Base-by-base conservation (phyloP, 345 rosid genomes). In the Citrus unshiu region DNA sequence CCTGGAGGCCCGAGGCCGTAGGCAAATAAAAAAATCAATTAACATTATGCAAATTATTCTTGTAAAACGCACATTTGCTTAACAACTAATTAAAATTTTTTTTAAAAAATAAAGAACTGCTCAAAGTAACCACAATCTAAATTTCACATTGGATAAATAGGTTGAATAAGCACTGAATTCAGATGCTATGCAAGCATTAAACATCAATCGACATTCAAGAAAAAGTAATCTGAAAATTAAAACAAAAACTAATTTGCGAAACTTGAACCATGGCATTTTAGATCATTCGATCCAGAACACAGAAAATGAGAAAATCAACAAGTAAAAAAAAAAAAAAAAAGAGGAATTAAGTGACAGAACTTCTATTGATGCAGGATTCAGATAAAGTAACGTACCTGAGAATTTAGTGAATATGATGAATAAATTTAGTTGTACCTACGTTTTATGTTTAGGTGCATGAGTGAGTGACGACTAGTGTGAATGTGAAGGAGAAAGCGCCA, bases 271-370 rank as follows among this genome's bases (percentile, higher is more conserved):
- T 27, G 35, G 49, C 71, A 76, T 39, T 63, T 29, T 24, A 70
- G 60, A 79, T 63, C 63, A 74, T 27, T 72, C 54, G 78, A 80
- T 80, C 69, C 69, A 72, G 34, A 61, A 35, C 9, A 73, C 68
- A 37, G 13, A 46, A 37, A 65, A 70, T 35, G 60, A 37, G 13
- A 46, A 39, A 65, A 75, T 35, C 32, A 56, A 34, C 57, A 69
- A 67, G 59, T 0, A 12, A 54, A 54, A 51, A 24, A 54, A 51
- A 51, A 49, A 49, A n/a, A 54, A 54, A 54, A 51, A 16, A 51
- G 34, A 51, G 13, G 21, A 51, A 54, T 46, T 12, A 54, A 54
- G 13, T 16, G 7, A 54, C 3, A 18, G 5, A 46, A 13, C 51
- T 46, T 46, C 51, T 13, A 13, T 34, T 24, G 18, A 60, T n/a